Evolutionary conservation across 495 filamentous ascomycete genomes (phyloP).

Genomic region (Talaromyces liani): DNA sequence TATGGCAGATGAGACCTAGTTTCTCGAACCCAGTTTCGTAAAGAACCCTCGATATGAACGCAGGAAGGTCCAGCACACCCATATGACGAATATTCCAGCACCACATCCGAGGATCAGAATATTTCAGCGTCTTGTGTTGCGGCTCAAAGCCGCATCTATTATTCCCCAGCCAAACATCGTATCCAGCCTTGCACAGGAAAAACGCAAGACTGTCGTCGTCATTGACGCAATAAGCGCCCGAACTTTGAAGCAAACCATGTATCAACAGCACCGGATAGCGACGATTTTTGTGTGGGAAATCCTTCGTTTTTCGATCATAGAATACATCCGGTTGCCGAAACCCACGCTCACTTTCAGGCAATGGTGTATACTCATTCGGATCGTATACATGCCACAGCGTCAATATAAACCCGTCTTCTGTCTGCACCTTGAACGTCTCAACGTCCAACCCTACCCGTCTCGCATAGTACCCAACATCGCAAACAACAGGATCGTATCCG

Average conservation of each 20-base stretch:
- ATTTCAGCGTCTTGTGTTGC: constrained; percentile 60
- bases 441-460: constrained; percentile 80
- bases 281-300: constrained; percentile 27
- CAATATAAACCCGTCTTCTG: constrained; percentile 91
- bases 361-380: constrained; percentile 59
- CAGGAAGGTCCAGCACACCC: constrained; percentile 85
- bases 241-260: constrained; percentile 80
- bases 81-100: constrained; percentile 94
- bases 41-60: constrained; percentile 76
- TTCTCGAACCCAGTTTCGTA: constrained; percentile 78
- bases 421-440: constrained; percentile 78
- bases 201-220: constrained; percentile 89
- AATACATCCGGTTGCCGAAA: constrained; percentile 29
- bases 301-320: constrained; percentile 10
- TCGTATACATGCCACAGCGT: constrained; percentile 86
- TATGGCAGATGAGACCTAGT: constrained; percentile 77
- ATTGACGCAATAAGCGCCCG: constrained; percentile 84
- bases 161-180: constrained; percentile 94
- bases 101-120: constrained; percentile 89
- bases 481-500: constrained; percentile 67
- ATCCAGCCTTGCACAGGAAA: constrained; percentile 86
- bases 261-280: constrained; percentile 87
- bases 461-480: constrained; percentile 83
- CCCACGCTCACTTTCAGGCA: constrained; percentile 28
- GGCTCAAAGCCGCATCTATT: constrained; percentile 85